These are phyloP conservation scores for Baorangia bicolor DNA, from an alignment of 768 basidiomycete species.

Conservation along the genomic window DNA sequence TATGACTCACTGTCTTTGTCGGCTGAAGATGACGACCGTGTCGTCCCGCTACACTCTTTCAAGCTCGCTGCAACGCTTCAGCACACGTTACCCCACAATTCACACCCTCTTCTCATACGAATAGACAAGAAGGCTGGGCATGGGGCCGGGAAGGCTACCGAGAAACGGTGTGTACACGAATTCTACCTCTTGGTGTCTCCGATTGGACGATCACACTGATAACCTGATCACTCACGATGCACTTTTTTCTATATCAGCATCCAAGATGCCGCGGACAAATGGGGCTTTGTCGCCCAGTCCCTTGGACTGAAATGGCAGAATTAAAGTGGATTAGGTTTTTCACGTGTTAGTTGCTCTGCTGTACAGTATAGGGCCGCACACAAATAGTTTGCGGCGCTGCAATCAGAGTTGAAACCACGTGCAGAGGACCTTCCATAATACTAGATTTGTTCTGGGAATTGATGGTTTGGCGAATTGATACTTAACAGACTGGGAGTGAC, in stretches of 20 bases:
- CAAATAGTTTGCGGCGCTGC: background rate
- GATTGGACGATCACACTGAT: slow-evolving; percentile 2
- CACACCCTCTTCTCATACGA: slow-evolving; percentile 69
- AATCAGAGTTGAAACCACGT: background rate
- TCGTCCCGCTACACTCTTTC: slow-evolving; percentile 86
- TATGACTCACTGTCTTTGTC: slow-evolving; percentile 3
- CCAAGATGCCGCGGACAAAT: slow-evolving; percentile 74
- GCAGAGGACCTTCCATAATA: background rate
- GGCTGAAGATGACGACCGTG: slow-evolving; percentile 71
- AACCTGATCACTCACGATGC: slow-evolving; percentile 10
- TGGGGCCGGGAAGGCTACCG: slow-evolving; percentile 76
- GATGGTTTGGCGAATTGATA: background rate
- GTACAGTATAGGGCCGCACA: background rate
- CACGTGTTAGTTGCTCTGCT: background rate
- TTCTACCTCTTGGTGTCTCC: background rate
- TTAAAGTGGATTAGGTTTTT: slow-evolving; percentile 7
- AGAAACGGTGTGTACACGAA: slow-evolving; percentile 48
- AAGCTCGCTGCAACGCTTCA: slow-evolving; percentile 81
- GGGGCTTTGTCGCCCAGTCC: slow-evolving; percentile 70
- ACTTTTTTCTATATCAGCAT: slow-evolving; percentile 46
- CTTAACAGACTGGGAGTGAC: background rate
- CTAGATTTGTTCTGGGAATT: background rate
- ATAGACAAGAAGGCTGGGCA: slow-evolving; percentile 82
- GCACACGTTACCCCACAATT: slow-evolving; percentile 59
- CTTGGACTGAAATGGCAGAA: slow-evolving; percentile 48